Conservation (phyloP, 345 rosid species). For the Luvunga scandens region DNA sequence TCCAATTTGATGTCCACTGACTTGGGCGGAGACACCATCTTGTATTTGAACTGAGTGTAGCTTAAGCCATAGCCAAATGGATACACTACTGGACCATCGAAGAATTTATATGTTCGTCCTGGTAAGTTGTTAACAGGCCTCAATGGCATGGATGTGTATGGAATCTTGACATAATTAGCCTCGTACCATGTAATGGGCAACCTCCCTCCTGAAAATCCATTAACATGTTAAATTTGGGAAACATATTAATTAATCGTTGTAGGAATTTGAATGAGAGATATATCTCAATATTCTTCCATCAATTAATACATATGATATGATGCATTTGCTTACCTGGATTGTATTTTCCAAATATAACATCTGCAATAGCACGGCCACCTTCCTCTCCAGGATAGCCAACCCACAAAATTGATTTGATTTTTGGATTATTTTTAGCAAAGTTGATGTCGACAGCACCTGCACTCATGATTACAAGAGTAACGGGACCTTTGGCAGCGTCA, state of each 20-base stretch:
- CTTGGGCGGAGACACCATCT: not conserved
- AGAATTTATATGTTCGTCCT: conserved; percentile 58
- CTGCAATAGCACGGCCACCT: conserved; percentile 70
- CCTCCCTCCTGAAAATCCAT: conserved; percentile 43
- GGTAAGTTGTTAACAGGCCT: conserved; percentile 39
- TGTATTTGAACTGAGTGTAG: conserved; percentile 36
- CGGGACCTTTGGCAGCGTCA: conserved; percentile 42
- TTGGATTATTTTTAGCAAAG: conserved; percentile 33
- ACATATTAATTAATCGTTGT: too few relatives aligned
- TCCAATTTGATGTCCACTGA: not conserved
- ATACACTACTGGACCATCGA: conserved; percentile 39
- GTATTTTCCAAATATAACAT: conserved; percentile 51
- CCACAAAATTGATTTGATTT: conserved; percentile 47
- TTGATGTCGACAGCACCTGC: conserved; percentile 54
- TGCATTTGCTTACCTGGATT: conserved; percentile 46
- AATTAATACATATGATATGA: not conserved
- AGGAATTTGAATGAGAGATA: not conserved
- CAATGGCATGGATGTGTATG: conserved; percentile 49
- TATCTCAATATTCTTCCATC: not conserved
- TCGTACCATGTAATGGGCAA: conserved; percentile 51
- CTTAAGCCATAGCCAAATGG: conserved; percentile 58
- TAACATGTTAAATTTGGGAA: too few relatives aligned
- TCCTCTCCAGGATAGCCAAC: conserved; percentile 69
- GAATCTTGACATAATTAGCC: conserved; percentile 30
- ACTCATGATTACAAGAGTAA: conserved; percentile 56